These are phyloP conservation scores for Metschnikowia kunwiensis DNA, from an alignment of 805 yeast genomes.

Conservation along the genomic window DNA sequence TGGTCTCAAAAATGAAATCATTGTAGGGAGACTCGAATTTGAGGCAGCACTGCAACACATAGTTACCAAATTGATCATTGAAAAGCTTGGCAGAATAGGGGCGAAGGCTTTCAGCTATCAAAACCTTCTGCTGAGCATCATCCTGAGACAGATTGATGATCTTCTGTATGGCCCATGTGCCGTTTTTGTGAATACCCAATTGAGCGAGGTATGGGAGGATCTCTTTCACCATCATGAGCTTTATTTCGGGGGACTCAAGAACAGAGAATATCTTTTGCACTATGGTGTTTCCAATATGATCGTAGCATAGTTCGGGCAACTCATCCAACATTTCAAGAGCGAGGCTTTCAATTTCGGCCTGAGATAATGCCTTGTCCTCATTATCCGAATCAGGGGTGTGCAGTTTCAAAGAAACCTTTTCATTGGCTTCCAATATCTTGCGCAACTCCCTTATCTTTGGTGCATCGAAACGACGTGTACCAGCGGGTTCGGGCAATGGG, in stretches of 20 bases:
- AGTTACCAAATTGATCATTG: constrained; percentile 95
- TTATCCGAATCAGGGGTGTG: constrained; percentile 5
- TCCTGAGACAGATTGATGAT: constrained; percentile 68
- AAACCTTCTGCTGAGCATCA: constrained; percentile 43
- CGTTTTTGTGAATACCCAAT: constrained; percentile 94
- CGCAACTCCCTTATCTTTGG: constrained; percentile 85
- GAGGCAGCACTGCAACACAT: constrained; percentile 90
- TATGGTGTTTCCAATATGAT: constrained; percentile 92
- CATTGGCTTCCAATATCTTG: constrained; percentile 47
- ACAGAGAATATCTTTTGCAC: constrained; percentile 85
- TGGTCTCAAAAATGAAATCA: constrained; percentile 82
- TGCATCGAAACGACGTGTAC: constrained; percentile 75
- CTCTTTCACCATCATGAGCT: constrained; percentile 75
- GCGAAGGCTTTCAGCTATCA: constrained; percentile 66
- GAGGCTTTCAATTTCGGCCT: constrained; percentile 71
- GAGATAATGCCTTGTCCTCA: constrained; percentile 40
- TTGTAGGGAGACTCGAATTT: constrained; percentile 87
- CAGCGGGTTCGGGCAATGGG: constrained; percentile 70
- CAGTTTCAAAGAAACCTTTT: constrained; percentile 12
- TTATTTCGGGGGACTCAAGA: constrained; percentile 61
- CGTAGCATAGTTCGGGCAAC: constrained; percentile 85
- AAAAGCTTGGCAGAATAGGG: constrained; percentile 84
- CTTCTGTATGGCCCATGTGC: constrained; percentile 99
- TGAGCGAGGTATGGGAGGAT: constrained; percentile 81
- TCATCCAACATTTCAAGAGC: constrained; percentile 84